Evolutionary conservation across 768 basidiomycete species (phyloP), one percentile per base, ranked within the genome.

Genomic region (Leccinum imitatum): DNA sequence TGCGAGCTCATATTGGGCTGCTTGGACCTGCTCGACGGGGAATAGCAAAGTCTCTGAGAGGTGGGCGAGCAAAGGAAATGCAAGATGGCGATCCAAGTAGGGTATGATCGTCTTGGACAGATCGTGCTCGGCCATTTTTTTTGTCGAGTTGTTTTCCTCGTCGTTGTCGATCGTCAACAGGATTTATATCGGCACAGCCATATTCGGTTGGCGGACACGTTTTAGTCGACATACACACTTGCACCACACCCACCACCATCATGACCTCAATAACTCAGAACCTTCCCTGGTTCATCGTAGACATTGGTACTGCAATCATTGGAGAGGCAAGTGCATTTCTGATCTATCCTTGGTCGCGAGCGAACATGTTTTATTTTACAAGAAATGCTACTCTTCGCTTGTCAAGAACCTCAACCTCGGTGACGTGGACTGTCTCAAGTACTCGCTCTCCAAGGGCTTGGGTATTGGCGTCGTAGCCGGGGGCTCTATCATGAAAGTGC

Each of bases 1-100:
- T 57, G 94, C 92, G 56, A 98, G 87, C 69, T 98, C 95, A 89
- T 97, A 96, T 78, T 98, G 96, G 39, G 97, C 96, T 44, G 86
- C 78, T 59, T 87, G 86, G 59, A 98, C 84, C 66, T 98, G 86
- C 46, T 90, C 82, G 21, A 82, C 79, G 1, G 92, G 82, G 74
- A 95, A 98, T 44, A 91, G 76, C 17, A 84, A 84, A 9, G 81
- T 83, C 60, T 91, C 89, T 15, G 81, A 82, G 48, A 98, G 87
- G 78, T 96, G 94, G 10, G 90, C 86, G 61, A 99, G 89, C 9
- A 98, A 78, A 27, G 97, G 95, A 67, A 98, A 91, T 41, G 90
- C 89, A 31, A 99, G 83, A 81, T 99, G 97, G 56, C 97, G 86
- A 76, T 99, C 97, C 61, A 97, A 80, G 78, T 93, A 91, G 3